Evolutionary conservation across 441 rosid genomes (phyloP), one percentile per base, ranked within the genome.

Genomic region (Macaranga tanarius): DNA sequence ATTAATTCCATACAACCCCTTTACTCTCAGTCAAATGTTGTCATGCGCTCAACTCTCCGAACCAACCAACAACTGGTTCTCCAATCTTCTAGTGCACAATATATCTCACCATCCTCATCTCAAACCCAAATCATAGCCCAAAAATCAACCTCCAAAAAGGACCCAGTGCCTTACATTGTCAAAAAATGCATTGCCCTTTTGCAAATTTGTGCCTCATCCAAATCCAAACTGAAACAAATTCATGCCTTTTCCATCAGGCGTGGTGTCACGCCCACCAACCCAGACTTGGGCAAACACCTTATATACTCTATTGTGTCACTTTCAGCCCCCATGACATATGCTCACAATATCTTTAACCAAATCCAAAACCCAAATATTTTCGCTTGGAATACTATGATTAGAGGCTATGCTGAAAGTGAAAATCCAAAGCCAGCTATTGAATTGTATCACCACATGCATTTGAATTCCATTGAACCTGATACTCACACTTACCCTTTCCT

Each of bases 401-500:
- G 89, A 81, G 95, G 96, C 61, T 89, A 88, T 77, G 86, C 89
- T 0, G 95, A 91, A 85, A 77, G 75, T 65, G 80, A 76, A 51
- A 76, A 77, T 67, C 86, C 91, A 16, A 58, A 40, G 55, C 85
- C 86, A 2, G 95, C 90, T 51, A 71, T 84, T 63, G 77, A 83
- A 38, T 82, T 92, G 63, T 87, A 84, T 70, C 75, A 72, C 48
- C 76, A 66, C 45, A 82, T 92, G 93, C 73, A 66, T 42, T 75
- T 76, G 31, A 81, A 79, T 48, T 76, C 73, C 7, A 73, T 85
- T 10, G 67, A 85, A 55, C 90, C 98, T 4, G 96, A 92, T 69
- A 86, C 88, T 8, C 89, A 91, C 69, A 92, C 98, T 0, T 92
- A 85, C 72, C 97, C 98, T 70, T 92, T 89, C 75, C 84, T 92